phyloP scores from a whole-genome alignment of 208 protist species.

The Acanthamoeba royreba region DNA sequence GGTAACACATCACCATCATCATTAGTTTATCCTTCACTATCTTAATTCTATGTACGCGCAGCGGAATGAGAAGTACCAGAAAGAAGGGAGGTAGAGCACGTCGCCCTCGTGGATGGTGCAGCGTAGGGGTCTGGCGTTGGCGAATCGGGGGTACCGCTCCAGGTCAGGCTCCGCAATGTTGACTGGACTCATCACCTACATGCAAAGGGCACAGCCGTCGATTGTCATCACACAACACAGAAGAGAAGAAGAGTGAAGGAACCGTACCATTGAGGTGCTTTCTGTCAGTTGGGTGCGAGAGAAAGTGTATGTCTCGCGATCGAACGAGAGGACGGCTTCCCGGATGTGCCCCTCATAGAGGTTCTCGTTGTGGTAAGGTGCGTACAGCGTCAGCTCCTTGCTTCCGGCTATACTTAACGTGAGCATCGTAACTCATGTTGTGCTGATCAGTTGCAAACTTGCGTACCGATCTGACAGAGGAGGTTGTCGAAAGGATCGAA shows the following conservation, averaged over 20 bases:
- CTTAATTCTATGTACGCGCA: background rate
- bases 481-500: slow-evolving; percentile 20
- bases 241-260: background rate
- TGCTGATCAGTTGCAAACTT: background rate
- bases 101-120: slow-evolving; percentile 13
- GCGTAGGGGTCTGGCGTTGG: background rate
- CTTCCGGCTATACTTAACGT: background rate
- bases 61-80: background rate
- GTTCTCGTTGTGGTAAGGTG: background rate
- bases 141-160: background rate
- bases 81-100: slow-evolving; percentile 22
- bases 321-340: background rate
- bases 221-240: background rate
- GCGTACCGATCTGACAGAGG: background rate
- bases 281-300: background rate
- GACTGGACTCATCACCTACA: slow-evolving; percentile 4
- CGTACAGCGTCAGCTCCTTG: background rate
- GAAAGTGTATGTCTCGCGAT: background rate
- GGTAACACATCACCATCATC: no score
- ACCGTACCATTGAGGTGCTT: background rate
- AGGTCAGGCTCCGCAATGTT: background rate
- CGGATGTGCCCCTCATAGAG: slow-evolving; percentile 1
- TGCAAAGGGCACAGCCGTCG: background rate
- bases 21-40: no score
- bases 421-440: background rate